phyloP scores from a whole-genome alignment of 2,329 filamentous ascomycete species.

The Botrytis hyacinthi region DNA sequence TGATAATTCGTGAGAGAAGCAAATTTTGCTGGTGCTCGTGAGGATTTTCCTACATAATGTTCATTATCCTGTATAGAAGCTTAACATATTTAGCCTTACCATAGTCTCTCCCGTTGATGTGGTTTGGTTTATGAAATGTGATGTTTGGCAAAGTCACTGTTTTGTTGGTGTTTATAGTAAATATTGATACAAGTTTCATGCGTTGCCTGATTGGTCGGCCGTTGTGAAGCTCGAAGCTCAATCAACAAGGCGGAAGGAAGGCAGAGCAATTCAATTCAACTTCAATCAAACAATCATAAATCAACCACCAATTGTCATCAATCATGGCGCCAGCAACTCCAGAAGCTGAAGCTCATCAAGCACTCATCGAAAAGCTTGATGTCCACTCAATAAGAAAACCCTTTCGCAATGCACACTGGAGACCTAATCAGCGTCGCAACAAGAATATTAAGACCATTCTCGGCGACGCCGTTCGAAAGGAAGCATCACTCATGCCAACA shows the following conservation, averaged over 20 bases:
- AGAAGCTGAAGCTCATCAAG: constrained; percentile 67
- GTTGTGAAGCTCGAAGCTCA: constrained; percentile 10
- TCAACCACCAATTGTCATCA: constrained; percentile 6
- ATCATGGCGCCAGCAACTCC: constrained; percentile 36
- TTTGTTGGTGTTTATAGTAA: not conserved
- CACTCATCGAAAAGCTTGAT: constrained; percentile 87
- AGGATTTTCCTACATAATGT: constrained; percentile 70
- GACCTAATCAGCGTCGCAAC: constrained; percentile 90
- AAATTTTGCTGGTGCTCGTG: constrained; percentile 97
- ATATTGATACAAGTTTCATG: not conserved
- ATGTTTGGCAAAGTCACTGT: not conserved
- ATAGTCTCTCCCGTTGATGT: constrained; percentile 18
- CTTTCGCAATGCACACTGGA: constrained; percentile 90
- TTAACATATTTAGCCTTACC: constrained; percentile 17
- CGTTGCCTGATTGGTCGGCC: constrained; percentile 12
- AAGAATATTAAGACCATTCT: constrained; percentile 98
- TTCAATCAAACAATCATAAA: constrained; percentile 8
- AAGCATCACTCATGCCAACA: constrained; percentile 82
- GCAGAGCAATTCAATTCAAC: not conserved
- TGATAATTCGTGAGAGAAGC: constrained; percentile 91
- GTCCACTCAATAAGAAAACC: constrained; percentile 81
- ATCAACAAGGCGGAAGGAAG: constrained; percentile 8
- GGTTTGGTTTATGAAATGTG: not conserved
- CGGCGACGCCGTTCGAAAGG: constrained; percentile 80
- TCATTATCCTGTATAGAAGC: constrained; percentile 5